Evolutionary conservation across 2,329 filamentous ascomycete species (phyloP).

Genomic region (Fusarium veterinarium): DNA sequence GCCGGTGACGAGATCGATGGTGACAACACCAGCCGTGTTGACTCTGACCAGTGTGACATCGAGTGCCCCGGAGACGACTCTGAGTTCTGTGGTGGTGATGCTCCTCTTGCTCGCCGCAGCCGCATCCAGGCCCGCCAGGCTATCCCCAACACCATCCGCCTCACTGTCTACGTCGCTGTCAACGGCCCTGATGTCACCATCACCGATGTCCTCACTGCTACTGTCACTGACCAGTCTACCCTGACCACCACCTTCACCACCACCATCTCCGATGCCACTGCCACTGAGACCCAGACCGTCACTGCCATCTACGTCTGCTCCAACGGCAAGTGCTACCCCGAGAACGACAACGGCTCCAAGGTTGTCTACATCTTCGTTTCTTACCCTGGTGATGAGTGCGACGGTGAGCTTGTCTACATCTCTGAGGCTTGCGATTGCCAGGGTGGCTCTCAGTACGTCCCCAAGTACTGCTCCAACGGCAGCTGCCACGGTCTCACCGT

Average conservation of each 20-base stretch:
- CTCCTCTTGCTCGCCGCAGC: slow-evolving; percentile 20
- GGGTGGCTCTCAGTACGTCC: slow-evolving; percentile 35
- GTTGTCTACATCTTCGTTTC: slow-evolving; percentile 36
- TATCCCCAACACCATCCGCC: slow-evolving; percentile 36
- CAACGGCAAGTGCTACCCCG: slow-evolving; percentile 31
- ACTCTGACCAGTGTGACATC: slow-evolving; percentile 22
- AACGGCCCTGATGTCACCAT: neutral
- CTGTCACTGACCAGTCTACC: slow-evolving; percentile 30
- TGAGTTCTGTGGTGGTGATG: slow-evolving; percentile 39
- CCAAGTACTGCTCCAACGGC: slow-evolving; percentile 29
- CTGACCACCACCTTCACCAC: slow-evolving; percentile 36
- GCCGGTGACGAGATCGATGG: slow-evolving; percentile 30
- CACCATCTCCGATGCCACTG: slow-evolving; percentile 17
- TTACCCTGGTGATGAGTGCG: slow-evolving; percentile 33
- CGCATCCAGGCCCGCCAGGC: slow-evolving; percentile 34
- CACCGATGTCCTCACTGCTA: slow-evolving; percentile 20
- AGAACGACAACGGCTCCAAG: neutral
- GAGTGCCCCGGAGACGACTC: slow-evolving; percentile 38
- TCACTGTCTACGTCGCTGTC: slow-evolving; percentile 38
- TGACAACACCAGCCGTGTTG: slow-evolving; percentile 14
- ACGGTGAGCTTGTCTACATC: slow-evolving; percentile 35
- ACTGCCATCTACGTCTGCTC: slow-evolving; percentile 37
- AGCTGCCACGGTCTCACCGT: slow-evolving; percentile 36
- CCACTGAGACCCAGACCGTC: slow-evolving; percentile 29
- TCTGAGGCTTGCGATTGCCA: slow-evolving; percentile 33